Evolutionary conservation across 805 yeast genomes (phyloP).

Genomic region (Scheffersomyces stipitis): DNA sequence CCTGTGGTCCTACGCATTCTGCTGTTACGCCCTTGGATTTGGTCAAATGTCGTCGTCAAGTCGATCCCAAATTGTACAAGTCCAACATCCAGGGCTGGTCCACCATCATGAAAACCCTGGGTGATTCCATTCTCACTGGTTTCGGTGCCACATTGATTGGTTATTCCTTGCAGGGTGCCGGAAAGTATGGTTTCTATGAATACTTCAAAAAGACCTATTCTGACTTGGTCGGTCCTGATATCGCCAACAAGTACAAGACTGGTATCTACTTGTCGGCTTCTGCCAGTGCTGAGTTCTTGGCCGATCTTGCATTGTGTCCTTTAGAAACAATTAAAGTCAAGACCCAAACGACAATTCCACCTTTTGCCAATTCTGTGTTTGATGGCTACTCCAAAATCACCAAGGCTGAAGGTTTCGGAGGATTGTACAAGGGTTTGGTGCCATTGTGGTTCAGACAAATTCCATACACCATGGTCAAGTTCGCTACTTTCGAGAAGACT

Average conservation of each 20-base stretch:
- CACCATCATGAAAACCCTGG: slow-evolving; percentile 70
- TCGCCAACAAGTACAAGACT: slow-evolving; percentile 65
- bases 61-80: slow-evolving; percentile 66
- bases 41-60: slow-evolving; percentile 93
- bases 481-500: slow-evolving; percentile 90
- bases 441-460: slow-evolving; percentile 97
- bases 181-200: slow-evolving; percentile 95
- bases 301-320: slow-evolving; percentile 89
- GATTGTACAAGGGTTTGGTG: slow-evolving; percentile 82
- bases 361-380: slow-evolving; percentile 61
- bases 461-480: slow-evolving; percentile 98
- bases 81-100: slow-evolving; percentile 83
- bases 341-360: slow-evolving; percentile 92
- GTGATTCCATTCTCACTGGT: slow-evolving; percentile 83
- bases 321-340: slow-evolving; percentile 93
- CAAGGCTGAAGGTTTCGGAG: slow-evolving; percentile 67
- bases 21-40: slow-evolving; percentile 90
- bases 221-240: slow-evolving; percentile 61
- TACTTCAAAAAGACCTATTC: slow-evolving; percentile 79
- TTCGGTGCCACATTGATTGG: slow-evolving; percentile 91
- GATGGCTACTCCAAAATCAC: slow-evolving; percentile 69
- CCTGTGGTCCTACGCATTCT: slow-evolving; percentile 97
- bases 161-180: slow-evolving; percentile 94
- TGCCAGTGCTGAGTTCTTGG: slow-evolving; percentile 92
- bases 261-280: slow-evolving; percentile 78